A percentile compares a stretch with the other conserved stretches of the same genome.
phyloP scores from a whole-genome alignment of 805 yeast genomes.

The Scheffersomyces coipomensis region DNA sequence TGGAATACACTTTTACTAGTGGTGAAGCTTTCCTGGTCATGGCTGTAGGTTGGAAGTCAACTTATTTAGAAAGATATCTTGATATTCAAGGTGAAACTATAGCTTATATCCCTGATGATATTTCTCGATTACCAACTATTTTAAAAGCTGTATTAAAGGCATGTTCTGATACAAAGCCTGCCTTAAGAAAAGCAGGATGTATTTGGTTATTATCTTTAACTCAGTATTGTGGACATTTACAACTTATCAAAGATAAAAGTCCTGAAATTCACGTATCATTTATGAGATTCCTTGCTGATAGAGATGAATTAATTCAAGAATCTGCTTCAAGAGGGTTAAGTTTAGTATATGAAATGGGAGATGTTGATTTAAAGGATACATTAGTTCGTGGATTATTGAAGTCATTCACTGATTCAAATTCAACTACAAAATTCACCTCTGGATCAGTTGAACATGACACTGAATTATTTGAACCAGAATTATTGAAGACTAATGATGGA shows the following conservation, averaged over 20 bases:
- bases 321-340: slow-evolving; percentile 88
- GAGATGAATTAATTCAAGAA: slow-evolving; percentile 88
- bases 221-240: slow-evolving; percentile 63
- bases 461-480: slow-evolving; percentile 80
- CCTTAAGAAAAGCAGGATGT: slow-evolving; percentile 72
- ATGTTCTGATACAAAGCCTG: slow-evolving; percentile 67
- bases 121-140: slow-evolving; percentile 27
- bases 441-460: slow-evolving; percentile 80
- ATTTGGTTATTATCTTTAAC: slow-evolving; percentile 82
- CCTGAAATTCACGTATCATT: slow-evolving; percentile 71
- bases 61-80: slow-evolving; percentile 45
- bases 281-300: slow-evolving; percentile 73
- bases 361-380: slow-evolving; percentile 61
- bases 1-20: slow-evolving; percentile 71
- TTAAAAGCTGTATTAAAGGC: slow-evolving; percentile 50
- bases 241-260: slow-evolving; percentile 39
- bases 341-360: slow-evolving; percentile 77
- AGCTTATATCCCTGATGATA: slow-evolving; percentile 15
- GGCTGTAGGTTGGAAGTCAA: slow-evolving; percentile 76
- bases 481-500: slow-evolving; percentile 75
- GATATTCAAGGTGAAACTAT: slow-evolving; percentile 48
- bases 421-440: slow-evolving; percentile 45
- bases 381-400: slow-evolving; percentile 69
- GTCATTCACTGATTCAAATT: slow-evolving; percentile 73
- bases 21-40: slow-evolving; percentile 82